Percentiles rank a stretch among this genome's conserved stretches.
phyloP scores from a whole-genome alignment of 768 basidiomycete species.

The Pisolithus sp. region DNA sequence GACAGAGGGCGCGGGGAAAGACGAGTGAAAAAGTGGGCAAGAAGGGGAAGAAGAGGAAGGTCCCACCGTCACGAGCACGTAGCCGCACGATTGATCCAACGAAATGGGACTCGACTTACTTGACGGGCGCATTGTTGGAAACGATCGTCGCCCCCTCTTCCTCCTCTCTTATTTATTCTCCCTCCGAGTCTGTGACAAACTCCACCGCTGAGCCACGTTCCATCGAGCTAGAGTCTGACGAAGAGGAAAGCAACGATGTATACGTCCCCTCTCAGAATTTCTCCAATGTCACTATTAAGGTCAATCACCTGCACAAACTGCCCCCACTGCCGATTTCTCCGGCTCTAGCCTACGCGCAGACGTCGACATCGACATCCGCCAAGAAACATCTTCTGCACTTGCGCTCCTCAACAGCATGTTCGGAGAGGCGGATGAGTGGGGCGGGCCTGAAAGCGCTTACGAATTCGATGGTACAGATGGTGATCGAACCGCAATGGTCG shows the following conservation, averaged over 20 bases:
- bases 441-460: constrained; percentile 50
- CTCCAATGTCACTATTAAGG: too few relatives aligned
- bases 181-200: too few relatives aligned
- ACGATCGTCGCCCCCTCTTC: constrained; percentile 11
- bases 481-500: not conserved
- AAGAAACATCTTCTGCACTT: constrained; percentile 13
- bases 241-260: too few relatives aligned
- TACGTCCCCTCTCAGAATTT: too few relatives aligned
- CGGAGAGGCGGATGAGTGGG: constrained; percentile 50
- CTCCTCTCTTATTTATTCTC: not conserved
- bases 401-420: constrained; percentile 48
- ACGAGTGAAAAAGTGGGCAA: constrained; percentile 1
- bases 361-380: constrained; percentile 1
- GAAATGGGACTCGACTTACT: constrained; percentile 60
- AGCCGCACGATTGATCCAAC: constrained; percentile 66
- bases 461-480: constrained; percentile 39
- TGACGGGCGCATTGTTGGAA: constrained; percentile 66
- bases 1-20: constrained; percentile 10
- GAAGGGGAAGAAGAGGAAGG: constrained; percentile 43
- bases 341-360: too few relatives aligned
- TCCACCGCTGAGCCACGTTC: too few relatives aligned
- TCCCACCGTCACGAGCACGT: constrained; percentile 54
- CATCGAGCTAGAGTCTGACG: too few relatives aligned
- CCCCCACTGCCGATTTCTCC: too few relatives aligned
- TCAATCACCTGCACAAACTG: too few relatives aligned